Conservation (phyloP, 495 filamentous ascomycete genomes). For the Platismatia glauca region DNA sequence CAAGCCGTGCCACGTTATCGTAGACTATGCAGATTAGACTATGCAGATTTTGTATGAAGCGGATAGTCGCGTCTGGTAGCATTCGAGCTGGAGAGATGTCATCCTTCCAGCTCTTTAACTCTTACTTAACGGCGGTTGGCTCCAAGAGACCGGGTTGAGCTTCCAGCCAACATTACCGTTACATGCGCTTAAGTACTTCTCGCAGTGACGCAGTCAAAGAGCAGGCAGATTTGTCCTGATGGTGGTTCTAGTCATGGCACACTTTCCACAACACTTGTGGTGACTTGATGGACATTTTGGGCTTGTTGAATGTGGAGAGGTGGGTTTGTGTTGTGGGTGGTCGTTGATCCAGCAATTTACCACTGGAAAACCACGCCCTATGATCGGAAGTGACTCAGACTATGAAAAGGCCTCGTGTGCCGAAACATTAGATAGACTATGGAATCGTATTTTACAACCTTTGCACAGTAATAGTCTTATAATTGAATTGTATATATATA, state of each 20-base stretch:
- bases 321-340: not conserved
- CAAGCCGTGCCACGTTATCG: constrained; percentile 1
- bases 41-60: not conserved
- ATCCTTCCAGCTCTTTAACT: constrained; percentile 7
- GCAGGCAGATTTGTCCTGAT: not conserved
- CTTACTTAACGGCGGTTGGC: not conserved
- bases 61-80: constrained; percentile 13
- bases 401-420: not conserved
- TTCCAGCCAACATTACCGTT: not conserved
- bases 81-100: not conserved
- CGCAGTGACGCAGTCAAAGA: not conserved
- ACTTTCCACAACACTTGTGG: not conserved
- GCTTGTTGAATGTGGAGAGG: not conserved
- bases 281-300: not conserved
- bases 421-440: not conserved
- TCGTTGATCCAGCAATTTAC: not conserved
- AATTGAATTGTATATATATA: not conserved
- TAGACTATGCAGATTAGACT: no score
- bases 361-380: not conserved
- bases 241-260: not conserved
- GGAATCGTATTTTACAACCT: not conserved
- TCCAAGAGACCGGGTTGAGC: not conserved
- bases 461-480: not conserved
- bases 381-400: not conserved
- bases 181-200: not conserved